Conservation (phyloP, 2,329 filamentous ascomycete genomes). For the Clonostachys solani region DNA sequence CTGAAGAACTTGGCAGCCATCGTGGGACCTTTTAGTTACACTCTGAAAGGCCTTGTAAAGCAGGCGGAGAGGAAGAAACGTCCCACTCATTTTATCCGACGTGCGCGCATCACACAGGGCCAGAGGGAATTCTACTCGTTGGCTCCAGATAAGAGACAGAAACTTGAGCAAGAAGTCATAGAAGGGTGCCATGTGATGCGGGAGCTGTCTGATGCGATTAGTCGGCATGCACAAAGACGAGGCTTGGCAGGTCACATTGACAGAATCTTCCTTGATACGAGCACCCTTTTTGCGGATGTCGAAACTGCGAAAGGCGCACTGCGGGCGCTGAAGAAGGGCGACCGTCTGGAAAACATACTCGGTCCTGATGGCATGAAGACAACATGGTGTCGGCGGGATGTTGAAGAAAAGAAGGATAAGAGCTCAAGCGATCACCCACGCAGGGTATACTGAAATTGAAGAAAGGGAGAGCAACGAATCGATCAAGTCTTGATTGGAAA, state of each 20-base stretch:
- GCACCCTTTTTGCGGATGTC: conserved; percentile 41
- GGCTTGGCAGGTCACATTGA: conserved; percentile 30
- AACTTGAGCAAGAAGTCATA: conserved; percentile 14
- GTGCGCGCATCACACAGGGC: conserved; percentile 55
- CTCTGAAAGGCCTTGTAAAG: conserved; percentile 60
- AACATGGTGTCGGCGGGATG: background rate
- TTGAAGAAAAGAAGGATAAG: background rate
- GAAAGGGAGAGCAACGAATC: background rate
- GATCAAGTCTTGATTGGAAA: background rate
- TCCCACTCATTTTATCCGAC: conserved; percentile 48
- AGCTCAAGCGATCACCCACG: background rate
- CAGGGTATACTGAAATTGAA: background rate
- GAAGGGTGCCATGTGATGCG: conserved; percentile 24
- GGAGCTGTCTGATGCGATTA: conserved; percentile 19
- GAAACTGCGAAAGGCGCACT: conserved; percentile 39
- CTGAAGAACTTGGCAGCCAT: conserved; percentile 62
- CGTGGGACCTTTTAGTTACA: conserved; percentile 56
- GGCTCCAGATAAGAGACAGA: conserved; percentile 21
- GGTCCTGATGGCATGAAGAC: background rate
- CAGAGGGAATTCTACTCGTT: conserved; percentile 36
- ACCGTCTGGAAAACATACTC: conserved; percentile 19
- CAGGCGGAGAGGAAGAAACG: conserved; percentile 49
- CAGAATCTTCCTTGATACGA: conserved; percentile 16
- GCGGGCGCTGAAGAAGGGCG: conserved; percentile 37
- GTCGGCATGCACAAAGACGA: conserved; percentile 23